Evolutionary conservation across 1,284 basidiomycete species (phyloP).

Genomic region (Stereum hirsutum): DNA sequence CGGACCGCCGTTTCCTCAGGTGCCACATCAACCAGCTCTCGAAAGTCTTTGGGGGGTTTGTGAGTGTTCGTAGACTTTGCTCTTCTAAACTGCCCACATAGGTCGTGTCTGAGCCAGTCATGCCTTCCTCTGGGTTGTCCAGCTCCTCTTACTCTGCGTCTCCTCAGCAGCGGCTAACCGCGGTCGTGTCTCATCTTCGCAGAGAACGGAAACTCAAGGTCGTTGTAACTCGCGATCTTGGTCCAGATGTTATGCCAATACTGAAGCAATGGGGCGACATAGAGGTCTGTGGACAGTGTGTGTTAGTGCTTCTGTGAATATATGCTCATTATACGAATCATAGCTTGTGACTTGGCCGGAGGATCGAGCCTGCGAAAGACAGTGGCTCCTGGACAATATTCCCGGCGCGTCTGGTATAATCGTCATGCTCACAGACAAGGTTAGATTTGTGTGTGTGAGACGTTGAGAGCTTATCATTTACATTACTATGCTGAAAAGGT

Average conservation of each 20-base stretch:
- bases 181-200: conserved; percentile 19
- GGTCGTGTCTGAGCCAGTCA: too few relatives aligned
- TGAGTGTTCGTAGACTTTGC: too few relatives aligned
- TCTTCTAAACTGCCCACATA: too few relatives aligned
- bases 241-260: conserved; percentile 62
- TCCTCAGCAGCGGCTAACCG: conserved; percentile 22
- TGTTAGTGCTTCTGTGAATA: not conserved
- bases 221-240: conserved; percentile 61
- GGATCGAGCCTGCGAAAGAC: conserved; percentile 51
- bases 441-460: conserved; percentile 20
- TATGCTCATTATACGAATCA: not conserved
- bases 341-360: conserved; percentile 69
- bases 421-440: conserved; percentile 68
- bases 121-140: conserved; percentile 5
- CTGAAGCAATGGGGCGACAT: conserved; percentile 41
- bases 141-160: not conserved
- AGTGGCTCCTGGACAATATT: conserved; percentile 77
- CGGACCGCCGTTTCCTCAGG: too few relatives aligned
- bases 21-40: too few relatives aligned
- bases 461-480: too few relatives aligned
- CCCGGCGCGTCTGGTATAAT: conserved; percentile 57
- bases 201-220: conserved; percentile 36
- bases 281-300: conserved; percentile 32
- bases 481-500: too few relatives aligned
- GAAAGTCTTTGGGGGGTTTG: too few relatives aligned